Conservation (phyloP, 305 asterid species). For the Fraxinus platypoda region DNA sequence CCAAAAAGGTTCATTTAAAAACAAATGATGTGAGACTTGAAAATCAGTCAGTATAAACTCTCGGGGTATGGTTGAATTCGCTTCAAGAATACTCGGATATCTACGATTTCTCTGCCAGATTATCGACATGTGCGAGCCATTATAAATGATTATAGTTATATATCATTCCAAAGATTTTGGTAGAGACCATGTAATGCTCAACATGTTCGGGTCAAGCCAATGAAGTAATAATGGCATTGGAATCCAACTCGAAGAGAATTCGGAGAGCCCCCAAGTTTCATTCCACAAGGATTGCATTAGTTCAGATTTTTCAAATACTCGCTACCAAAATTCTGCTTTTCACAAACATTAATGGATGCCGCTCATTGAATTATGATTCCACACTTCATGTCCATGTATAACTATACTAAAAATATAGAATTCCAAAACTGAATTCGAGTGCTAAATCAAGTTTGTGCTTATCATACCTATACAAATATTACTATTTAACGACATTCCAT, state of each 20-base stretch:
- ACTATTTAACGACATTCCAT: background rate
- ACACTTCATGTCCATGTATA: background rate
- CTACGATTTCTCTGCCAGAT: background rate
- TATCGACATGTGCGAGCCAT: background rate
- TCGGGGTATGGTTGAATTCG: background rate
- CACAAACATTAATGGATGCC: background rate
- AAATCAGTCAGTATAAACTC: slow-evolving; percentile 2
- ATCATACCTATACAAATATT: background rate
- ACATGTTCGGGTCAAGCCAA: background rate
- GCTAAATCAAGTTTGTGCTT: background rate
- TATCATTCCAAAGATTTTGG: background rate
- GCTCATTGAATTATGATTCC: background rate
- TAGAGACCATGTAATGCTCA: background rate
- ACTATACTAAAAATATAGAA: background rate
- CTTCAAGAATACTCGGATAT: background rate
- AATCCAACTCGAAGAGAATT: background rate
- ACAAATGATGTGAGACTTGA: background rate
- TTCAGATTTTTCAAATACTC: background rate
- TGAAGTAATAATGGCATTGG: background rate
- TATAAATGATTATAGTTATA: slow-evolving; percentile 1
- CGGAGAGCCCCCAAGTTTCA: background rate
- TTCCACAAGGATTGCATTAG: background rate
- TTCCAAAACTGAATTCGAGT: background rate
- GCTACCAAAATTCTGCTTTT: background rate
- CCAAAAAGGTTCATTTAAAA: background rate